Evolutionary conservation across 768 basidiomycete species (phyloP), one percentile per base, ranked within the genome.

Genomic region (Lanmaoa rubissima): DNA sequence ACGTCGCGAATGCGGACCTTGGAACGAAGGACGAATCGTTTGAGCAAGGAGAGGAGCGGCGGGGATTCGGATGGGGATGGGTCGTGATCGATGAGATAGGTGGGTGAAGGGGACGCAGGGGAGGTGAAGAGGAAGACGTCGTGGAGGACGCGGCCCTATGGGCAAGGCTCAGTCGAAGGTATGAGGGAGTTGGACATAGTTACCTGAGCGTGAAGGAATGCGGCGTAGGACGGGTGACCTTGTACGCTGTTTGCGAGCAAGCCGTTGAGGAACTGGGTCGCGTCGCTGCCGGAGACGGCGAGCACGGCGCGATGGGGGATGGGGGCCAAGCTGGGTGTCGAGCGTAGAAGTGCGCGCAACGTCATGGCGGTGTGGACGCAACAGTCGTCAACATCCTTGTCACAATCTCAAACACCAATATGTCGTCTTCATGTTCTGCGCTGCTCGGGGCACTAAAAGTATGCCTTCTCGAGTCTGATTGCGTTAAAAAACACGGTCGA

Each of bases 1-100:
- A 87, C 87, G 65, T 92, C 88, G 51, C 82, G 79, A 24, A 98
- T 75, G 67, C 87, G 88, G 38, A 98, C 92, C 67, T 92, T 95
- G 14, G 94, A 88, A 6, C 96, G 87, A 1, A 99, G 81, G 40
- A 95, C 80, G 71, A 89, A 91, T 13, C 87, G 85, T 66, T 92
- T 94, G 59, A 98, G 78, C 55, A 89, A 75, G n/a, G 84, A 67
- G 14, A 86, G 70, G 31, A 97, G 76, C 0, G 87, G 71, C 1
- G 81, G 79, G 8, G 82, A 80, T 61, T 85, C 82, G 31, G 86
- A 80, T 1, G 80, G 69, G 46, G 83, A 76, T 12, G 82, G 72
- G 69, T 94, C 85, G 65, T 87, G 85, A 67, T 92, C 91, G 56
- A 92, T 70, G 45, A 92, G 72, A 67, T 87, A 92, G 17, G 81